Evolutionary conservation across 176 grass and related monocot species (phyloP).

Genomic region (Carex scoparia): DNA sequence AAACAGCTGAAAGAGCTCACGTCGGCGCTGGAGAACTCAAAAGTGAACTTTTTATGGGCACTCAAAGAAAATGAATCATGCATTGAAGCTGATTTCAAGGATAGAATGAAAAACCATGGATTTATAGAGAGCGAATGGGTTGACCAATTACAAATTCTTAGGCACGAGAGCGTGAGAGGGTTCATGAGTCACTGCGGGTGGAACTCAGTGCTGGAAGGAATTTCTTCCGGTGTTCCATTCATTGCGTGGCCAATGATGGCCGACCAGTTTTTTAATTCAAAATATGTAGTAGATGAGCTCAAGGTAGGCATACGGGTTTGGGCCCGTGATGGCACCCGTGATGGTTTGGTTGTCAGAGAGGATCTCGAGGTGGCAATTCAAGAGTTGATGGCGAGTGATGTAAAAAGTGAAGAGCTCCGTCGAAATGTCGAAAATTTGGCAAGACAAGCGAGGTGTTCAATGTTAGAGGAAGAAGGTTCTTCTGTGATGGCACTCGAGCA

Average conservation of each 20-base stretch:
- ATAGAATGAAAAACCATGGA: not conserved
- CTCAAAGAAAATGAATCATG: not conserved
- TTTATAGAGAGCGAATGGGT: slow-evolving; percentile 16
- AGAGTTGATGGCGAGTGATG: not conserved
- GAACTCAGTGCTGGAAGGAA: slow-evolving; percentile 12
- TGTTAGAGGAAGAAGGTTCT: slow-evolving; percentile 8
- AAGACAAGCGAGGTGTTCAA: not conserved
- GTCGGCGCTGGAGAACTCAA: not conserved
- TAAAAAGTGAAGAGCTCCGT: not conserved
- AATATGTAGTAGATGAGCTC: slow-evolving; percentile 19
- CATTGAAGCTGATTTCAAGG: not conserved
- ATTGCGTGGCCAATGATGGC: slow-evolving; percentile 12
- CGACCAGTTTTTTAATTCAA: slow-evolving; percentile 4
- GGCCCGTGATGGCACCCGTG: slow-evolving; percentile 1
- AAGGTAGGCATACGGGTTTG: slow-evolving; percentile 8
- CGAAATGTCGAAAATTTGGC: not conserved
- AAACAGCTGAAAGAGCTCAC: slow-evolving; percentile 4
- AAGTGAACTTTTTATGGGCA: slow-evolving; percentile 10
- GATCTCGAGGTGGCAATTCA: not conserved
- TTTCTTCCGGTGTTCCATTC: slow-evolving; percentile 2
- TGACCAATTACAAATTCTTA: slow-evolving; percentile 12
- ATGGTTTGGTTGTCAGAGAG: slow-evolving; percentile 4
- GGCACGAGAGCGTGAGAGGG: not conserved
- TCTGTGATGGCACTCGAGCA: not conserved
- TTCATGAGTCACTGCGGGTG: slow-evolving; percentile 15